phyloP scores from a whole-genome alignment of 495 filamentous ascomycete genomes.

The Aspergillus avenaceus region DNA sequence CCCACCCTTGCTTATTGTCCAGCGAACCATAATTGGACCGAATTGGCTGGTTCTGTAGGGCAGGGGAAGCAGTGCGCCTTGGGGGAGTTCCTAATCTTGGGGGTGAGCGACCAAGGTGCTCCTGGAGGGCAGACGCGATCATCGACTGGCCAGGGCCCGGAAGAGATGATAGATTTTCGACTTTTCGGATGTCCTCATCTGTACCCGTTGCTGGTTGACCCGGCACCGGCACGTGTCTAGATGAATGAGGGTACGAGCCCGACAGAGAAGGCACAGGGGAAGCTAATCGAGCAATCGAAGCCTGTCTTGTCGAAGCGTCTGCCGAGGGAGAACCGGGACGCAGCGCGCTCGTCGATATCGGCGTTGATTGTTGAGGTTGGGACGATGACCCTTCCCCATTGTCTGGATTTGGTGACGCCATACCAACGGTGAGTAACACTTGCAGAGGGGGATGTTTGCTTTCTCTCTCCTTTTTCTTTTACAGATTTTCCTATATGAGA shows the following conservation, averaged over 20 bases:
- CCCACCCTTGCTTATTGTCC: constrained; percentile 52
- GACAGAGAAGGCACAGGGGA: constrained; percentile 60
- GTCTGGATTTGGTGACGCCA: constrained; percentile 24
- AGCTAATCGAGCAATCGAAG: constrained; percentile 67
- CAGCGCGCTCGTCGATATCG: constrained; percentile 33
- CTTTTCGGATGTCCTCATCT: constrained; percentile 31
- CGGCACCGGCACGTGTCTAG: constrained; percentile 35
- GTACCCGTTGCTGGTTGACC: constrained; percentile 22
- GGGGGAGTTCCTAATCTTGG: constrained; percentile 49
- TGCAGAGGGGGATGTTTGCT: too few relatives aligned
- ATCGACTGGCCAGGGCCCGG: constrained; percentile 71
- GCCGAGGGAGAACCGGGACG: constrained; percentile 39
- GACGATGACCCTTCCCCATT: constrained; percentile 40
- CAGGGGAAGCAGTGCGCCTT: constrained; percentile 53
- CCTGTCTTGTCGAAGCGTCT: constrained; percentile 54
- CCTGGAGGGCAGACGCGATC: constrained; percentile 69
- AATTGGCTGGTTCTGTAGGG: constrained; percentile 37
- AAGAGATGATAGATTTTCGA: constrained; percentile 39
- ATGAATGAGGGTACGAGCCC: constrained; percentile 33
- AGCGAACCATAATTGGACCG: constrained; percentile 78
- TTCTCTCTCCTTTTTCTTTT: too few relatives aligned
- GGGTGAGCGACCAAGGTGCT: constrained; percentile 53
- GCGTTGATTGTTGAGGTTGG: constrained; percentile 29
- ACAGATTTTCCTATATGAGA: constrained; percentile 3
- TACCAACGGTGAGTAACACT: constrained; percentile 12